Percentiles rank a stretch among this genome's conserved stretches.
These are phyloP conservation scores for Aspergillus sclerotialis DNA, from an alignment of 2,329 filamentous ascomycete genomes.

Conservation along the genomic window DNA sequence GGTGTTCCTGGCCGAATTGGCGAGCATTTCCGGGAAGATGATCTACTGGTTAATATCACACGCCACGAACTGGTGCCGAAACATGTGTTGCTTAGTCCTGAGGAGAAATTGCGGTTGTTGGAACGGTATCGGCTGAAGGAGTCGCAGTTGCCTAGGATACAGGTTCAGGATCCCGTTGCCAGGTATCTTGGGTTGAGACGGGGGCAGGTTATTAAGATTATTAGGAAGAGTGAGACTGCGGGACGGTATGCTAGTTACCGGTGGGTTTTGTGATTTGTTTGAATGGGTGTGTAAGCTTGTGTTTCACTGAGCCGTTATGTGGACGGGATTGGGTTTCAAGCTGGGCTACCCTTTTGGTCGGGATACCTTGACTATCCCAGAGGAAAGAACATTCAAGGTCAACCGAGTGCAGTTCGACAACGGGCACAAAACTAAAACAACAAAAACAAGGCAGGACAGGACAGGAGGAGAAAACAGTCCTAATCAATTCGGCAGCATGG, in stretches of 20 bases:
- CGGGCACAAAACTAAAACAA: constrained; percentile 4
- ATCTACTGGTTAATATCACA: constrained; percentile 95
- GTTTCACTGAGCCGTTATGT: background rate
- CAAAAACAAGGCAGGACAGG: constrained; percentile 15
- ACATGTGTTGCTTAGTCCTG: constrained; percentile 80
- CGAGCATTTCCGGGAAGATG: constrained; percentile 93
- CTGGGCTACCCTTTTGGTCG: too few species aligned
- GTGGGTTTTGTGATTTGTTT: constrained; percentile 45
- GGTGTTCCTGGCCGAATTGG: constrained; percentile 72
- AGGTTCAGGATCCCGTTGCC: constrained; percentile 85
- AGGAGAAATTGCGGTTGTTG: constrained; percentile 81
- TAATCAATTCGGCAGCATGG: constrained; percentile 30
- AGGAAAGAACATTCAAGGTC: too few species aligned
- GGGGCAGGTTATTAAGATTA: constrained; percentile 97
- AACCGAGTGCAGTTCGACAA: too few species aligned
- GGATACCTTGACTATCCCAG: too few species aligned
- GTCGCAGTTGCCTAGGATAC: constrained; percentile 88
- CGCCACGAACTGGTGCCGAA: constrained; percentile 94
- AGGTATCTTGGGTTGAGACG: constrained; percentile 84
- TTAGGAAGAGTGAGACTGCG: constrained; percentile 88
- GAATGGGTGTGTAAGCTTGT: background rate
- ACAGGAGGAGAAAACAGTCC: constrained; percentile 18
- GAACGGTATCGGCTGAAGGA: constrained; percentile 93
- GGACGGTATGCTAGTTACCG: constrained; percentile 95
- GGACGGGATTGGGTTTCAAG: too few species aligned